Percentiles rank a stretch among this genome's conserved stretches.
phyloP scores from a whole-genome alignment of 2,329 filamentous ascomycete species.

The Claviceps quebecensis region DNA sequence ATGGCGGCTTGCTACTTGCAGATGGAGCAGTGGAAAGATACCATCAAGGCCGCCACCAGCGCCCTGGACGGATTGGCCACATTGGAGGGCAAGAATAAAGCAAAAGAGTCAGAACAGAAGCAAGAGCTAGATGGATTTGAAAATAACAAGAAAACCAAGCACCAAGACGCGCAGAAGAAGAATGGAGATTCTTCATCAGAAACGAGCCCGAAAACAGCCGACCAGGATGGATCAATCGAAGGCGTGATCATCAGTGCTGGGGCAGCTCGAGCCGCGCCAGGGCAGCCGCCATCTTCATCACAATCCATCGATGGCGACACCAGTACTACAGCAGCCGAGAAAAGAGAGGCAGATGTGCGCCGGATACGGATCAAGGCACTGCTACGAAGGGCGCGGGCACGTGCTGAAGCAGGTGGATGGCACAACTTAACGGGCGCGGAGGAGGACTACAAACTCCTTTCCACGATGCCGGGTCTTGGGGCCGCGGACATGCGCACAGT shows the following conservation, averaged over 20 bases:
- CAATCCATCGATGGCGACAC: not conserved
- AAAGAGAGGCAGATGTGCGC: conserved; percentile 44
- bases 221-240: conserved; percentile 27
- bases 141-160: no score
- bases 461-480: conserved; percentile 40
- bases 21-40: conserved; percentile 71
- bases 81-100: conserved; percentile 24
- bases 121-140: conserved; percentile 24
- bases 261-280: conserved; percentile 35
- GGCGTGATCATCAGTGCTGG: conserved; percentile 48
- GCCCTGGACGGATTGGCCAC: conserved; percentile 61
- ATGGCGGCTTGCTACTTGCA: conserved; percentile 82
- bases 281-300: conserved; percentile 8
- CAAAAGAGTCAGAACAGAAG: conserved; percentile 28
- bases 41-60: conserved; percentile 56
- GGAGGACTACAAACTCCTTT: conserved; percentile 64
- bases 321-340: conserved; percentile 9
- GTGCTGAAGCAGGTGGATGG: conserved; percentile 63
- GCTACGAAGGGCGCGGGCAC: conserved; percentile 62
- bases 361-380: conserved; percentile 74
- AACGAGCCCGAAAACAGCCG: conserved; percentile 21
- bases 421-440: conserved; percentile 61
- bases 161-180: no score
- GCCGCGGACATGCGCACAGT: conserved; percentile 55
- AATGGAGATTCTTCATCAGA: not conserved